Conservation (phyloP, 2,329 filamentous ascomycete species). For the Diaporthe nobilis region DNA sequence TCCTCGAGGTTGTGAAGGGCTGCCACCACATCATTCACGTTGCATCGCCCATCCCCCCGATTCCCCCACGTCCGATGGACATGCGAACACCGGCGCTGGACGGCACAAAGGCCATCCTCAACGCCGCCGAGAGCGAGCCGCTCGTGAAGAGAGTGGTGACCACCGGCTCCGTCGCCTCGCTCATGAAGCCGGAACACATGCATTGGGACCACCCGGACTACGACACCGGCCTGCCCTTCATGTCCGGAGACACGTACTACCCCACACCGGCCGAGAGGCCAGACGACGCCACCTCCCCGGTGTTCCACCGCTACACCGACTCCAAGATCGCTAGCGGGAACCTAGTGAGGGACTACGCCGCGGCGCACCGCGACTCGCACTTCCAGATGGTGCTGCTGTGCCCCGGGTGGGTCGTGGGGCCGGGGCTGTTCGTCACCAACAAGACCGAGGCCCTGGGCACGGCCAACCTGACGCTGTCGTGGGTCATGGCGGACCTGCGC, state of each 20-base stretch:
- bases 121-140: slow-evolving; percentile 30
- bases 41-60: slow-evolving; percentile 23
- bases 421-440: slow-evolving; percentile 10
- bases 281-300: not conserved
- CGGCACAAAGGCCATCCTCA: slow-evolving; percentile 25
- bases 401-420: slow-evolving; percentile 28
- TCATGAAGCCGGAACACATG: not conserved
- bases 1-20: slow-evolving; percentile 25
- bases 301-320: slow-evolving; percentile 11
- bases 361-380: slow-evolving; percentile 26
- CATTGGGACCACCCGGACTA: not conserved
- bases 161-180: slow-evolving; percentile 25
- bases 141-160: slow-evolving; percentile 27
- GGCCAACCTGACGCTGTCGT: slow-evolving; percentile 13
- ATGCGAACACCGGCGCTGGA: slow-evolving; percentile 21
- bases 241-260: not conserved
- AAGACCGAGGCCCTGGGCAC: slow-evolving; percentile 17
- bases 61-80: not conserved
- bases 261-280: slow-evolving; percentile 7
- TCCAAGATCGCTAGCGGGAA: slow-evolving; percentile 30
- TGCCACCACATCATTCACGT: slow-evolving; percentile 29
- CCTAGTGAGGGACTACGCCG: slow-evolving; percentile 24
- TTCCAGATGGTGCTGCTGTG: slow-evolving; percentile 32
- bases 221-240: not conserved
- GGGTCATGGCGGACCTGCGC: slow-evolving; percentile 18